These are phyloP conservation scores for Taiwanofungus camphoratus DNA, from an alignment of 1,284 basidiomycete genomes.

Conservation along the genomic window DNA sequence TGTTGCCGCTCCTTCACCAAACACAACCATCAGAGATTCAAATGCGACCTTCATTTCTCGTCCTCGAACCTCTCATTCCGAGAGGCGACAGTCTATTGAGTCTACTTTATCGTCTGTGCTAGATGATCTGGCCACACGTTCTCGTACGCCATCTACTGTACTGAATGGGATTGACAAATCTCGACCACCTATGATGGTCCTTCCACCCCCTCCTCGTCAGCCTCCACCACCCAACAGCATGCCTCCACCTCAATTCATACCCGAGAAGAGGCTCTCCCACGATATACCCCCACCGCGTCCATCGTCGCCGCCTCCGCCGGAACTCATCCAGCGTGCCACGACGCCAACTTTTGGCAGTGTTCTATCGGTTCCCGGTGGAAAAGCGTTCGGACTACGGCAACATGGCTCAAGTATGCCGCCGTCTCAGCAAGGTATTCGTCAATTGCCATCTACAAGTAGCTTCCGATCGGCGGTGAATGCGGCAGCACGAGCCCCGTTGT, in stretches of 20 bases:
- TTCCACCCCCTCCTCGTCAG: slow-evolving; percentile 78
- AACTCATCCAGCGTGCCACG: slow-evolving; percentile 82
- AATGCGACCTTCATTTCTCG: slow-evolving; percentile 37
- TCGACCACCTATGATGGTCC: slow-evolving; percentile 77
- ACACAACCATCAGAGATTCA: slow-evolving; percentile 7
- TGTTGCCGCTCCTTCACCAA: slow-evolving; percentile 33
- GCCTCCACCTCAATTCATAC: slow-evolving; percentile 71
- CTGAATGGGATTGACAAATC: slow-evolving; percentile 63
- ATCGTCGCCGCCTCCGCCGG: slow-evolving; percentile 83
- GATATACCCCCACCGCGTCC: slow-evolving; percentile 74
- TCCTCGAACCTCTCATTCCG: slow-evolving; percentile 35
- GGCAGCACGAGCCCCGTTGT: slow-evolving; percentile 41
- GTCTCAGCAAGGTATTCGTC: slow-evolving; percentile 53
- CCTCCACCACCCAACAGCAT: slow-evolving; percentile 73
- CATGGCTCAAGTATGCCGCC: slow-evolving; percentile 71
- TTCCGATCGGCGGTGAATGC: slow-evolving; percentile 70
- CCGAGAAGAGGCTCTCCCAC: slow-evolving; percentile 54
- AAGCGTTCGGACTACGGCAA: slow-evolving; percentile 43
- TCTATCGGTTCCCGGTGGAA: slow-evolving; percentile 49
- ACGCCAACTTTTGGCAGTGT: slow-evolving; percentile 71
- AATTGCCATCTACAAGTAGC: slow-evolving; percentile 72
- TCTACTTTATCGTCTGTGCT: slow-evolving; percentile 51
- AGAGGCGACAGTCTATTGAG: slow-evolving; percentile 50
- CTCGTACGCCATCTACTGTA: slow-evolving; percentile 52
- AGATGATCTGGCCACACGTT: slow-evolving; percentile 40